Evolutionary conservation across 2,329 filamentous ascomycete genomes (phyloP), one percentile per base, ranked within the genome.

Genomic region (Dryadomyces quercivorus): DNA sequence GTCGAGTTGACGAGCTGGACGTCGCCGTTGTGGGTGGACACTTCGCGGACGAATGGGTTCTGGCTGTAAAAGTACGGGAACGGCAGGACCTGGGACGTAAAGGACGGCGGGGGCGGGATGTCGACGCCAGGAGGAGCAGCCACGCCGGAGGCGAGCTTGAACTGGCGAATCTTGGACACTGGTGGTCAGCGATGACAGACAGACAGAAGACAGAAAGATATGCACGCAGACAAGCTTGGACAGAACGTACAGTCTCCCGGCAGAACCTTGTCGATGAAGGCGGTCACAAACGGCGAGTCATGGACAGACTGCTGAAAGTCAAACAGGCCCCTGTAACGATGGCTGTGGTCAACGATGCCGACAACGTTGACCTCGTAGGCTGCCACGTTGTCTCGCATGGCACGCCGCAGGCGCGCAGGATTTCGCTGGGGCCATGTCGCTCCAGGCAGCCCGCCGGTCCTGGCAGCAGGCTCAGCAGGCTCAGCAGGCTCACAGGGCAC

Each of bases 51-150:
- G 53, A 85, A 85, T 0, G 86, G 81, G 58, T 95, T 95, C 69
- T 96, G 92, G 42, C 86, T 84, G 69, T 94, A 96, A 59, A 83
- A 83, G 67, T 84, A 87, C 63, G 80, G 84, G 69, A 90, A 91
- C 2, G 87, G 87, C 38, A 92, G 72, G 15, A 80, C 78, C 65
- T 84, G 82, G 55, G 85, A 82, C 2, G 86, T 84, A 66, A 90
- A 88, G n/a, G 82, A 77, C 0, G 89, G 87, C 0, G 89, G 88
- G 13, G 88, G 88, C 43, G 92, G 78, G 47, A 94, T 78, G 61
- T 92, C 86, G 38, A 83, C 78, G 51, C 83, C 75, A 34, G 74
- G 70, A 2, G 72, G 73, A 22, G 72, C 70, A 22, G 84, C 81
- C 61, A 81, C 80, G 46, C 76, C 77, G 26, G 83, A 75, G 34